Evolutionary conservation across 2,329 filamentous ascomycete species (phyloP).

Genomic region (Fusarium euwallaceae): DNA sequence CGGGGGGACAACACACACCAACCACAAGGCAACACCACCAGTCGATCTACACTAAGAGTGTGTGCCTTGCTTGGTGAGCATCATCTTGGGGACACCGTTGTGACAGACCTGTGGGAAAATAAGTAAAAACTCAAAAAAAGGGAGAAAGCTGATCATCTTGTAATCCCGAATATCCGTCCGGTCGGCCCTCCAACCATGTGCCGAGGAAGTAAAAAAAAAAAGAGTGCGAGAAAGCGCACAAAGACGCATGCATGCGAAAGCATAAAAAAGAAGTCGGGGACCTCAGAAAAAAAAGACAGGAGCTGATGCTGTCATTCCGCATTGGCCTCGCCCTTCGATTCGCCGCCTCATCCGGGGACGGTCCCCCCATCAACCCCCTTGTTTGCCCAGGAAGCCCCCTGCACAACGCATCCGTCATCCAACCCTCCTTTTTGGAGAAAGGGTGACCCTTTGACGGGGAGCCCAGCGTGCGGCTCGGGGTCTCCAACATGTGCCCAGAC

Average conservation of each 20-base stretch:
- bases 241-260: background rate
- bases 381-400: slow-evolving; percentile 22
- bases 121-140: background rate
- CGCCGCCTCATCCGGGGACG: slow-evolving; percentile 14
- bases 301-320: slow-evolving; percentile 35
- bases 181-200: background rate
- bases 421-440: background rate
- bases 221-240: background rate
- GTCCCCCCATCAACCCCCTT: background rate
- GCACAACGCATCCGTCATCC: slow-evolving; percentile 30
- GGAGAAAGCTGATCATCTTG: background rate
- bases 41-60: slow-evolving; percentile 28
- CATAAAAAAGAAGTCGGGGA: background rate
- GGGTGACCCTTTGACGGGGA: background rate
- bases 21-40: slow-evolving; percentile 1
- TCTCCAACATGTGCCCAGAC: slow-evolving; percentile 2
- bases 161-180: background rate
- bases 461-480: slow-evolving; percentile 31
- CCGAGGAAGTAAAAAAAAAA: background rate
- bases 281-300: background rate
- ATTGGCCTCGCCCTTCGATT: slow-evolving; percentile 14
- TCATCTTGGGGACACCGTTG: background rate
- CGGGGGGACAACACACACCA: slow-evolving; percentile 32
- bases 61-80: slow-evolving; percentile 27
- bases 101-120: background rate